Percentiles rank a stretch among this genome's conserved stretches.
Evolutionary conservation across 2,329 filamentous ascomycete genomes (phyloP).

Genomic region (Nannizziopsis barbatae): DNA sequence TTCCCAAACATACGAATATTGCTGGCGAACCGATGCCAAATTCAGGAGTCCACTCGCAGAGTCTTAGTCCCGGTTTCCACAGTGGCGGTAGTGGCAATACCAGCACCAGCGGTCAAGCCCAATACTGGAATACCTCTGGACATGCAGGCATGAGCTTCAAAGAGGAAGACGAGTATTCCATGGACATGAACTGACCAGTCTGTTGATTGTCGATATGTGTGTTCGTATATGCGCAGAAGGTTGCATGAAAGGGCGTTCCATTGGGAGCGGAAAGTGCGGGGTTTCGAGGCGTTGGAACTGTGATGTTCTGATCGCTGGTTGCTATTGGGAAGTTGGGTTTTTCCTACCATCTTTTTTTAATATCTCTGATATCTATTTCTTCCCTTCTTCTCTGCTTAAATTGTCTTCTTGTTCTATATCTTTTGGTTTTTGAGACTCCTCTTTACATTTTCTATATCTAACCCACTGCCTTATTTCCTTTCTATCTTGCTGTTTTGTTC

Average conservation of each 20-base stretch:
- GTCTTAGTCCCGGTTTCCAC: conserved; percentile 58
- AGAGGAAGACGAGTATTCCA: conserved; percentile 86
- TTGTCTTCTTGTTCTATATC: background rate
- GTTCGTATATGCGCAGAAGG: background rate
- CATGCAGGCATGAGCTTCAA: conserved; percentile 64
- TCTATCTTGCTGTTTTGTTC: background rate
- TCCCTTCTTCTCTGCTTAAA: background rate
- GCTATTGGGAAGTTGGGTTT: background rate
- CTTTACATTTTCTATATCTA: background rate
- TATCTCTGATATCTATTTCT: background rate
- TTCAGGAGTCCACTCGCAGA: conserved; percentile 44
- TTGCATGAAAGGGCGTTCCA: conserved; percentile 9
- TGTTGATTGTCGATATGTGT: background rate
- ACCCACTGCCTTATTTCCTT: background rate
- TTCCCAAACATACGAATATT: conserved; percentile 86
- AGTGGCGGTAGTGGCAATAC: conserved; percentile 57
- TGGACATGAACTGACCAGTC: conserved; percentile 50
- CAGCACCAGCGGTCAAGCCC: conserved; percentile 39
- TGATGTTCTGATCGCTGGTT: background rate
- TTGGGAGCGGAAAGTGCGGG: background rate
- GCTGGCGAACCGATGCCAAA: conserved; percentile 62
- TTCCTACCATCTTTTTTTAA: background rate
- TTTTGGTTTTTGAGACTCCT: background rate
- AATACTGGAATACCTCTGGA: conserved; percentile 43
- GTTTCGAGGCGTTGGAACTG: conserved; percentile 6